These are phyloP conservation scores for Ustilago xerochloae DNA, from an alignment of 1,284 basidiomycete species.

Conservation along the genomic window DNA sequence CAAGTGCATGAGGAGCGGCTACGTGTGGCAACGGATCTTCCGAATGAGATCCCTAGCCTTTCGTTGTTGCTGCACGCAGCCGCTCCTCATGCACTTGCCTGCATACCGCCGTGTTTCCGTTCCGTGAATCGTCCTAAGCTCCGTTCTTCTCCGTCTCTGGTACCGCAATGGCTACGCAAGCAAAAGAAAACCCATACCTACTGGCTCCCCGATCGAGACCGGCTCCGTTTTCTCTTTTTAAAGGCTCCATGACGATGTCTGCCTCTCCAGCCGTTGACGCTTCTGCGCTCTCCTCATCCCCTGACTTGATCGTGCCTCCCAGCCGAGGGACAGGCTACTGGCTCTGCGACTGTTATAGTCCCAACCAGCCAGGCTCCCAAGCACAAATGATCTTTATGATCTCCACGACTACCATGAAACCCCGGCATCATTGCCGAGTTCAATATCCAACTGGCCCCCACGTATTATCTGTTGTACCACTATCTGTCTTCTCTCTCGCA, in stretches of 20 bases:
- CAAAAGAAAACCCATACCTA: slow-evolving; percentile 51
- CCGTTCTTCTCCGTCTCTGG: slow-evolving; percentile 18
- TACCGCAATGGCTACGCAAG: slow-evolving; percentile 34
- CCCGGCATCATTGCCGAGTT: too few species aligned
- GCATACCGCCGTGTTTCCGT: slow-evolving; percentile 18
- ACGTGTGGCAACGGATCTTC: slow-evolving; percentile 46
- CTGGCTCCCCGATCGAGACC: slow-evolving; percentile 44
- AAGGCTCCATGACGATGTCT: slow-evolving; percentile 24
- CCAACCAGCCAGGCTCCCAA: background rate
- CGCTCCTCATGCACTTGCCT: slow-evolving; percentile 45
- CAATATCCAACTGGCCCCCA: background rate
- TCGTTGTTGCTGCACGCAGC: slow-evolving; percentile 50
- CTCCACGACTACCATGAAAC: background rate
- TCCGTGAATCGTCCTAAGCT: slow-evolving; percentile 18
- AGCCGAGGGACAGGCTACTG: slow-evolving; percentile 29
- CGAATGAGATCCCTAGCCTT: slow-evolving; percentile 4
- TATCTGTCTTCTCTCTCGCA: slow-evolving; percentile 3
- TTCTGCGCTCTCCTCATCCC: slow-evolving; percentile 31
- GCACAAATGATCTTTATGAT: slow-evolving; percentile 15
- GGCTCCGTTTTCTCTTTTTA: slow-evolving; percentile 46
- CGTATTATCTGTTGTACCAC: slow-evolving; percentile 22
- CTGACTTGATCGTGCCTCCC: slow-evolving; percentile 25
- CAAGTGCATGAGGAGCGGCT: slow-evolving; percentile 52
- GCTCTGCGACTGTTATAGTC: slow-evolving; percentile 32
- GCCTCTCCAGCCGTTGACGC: slow-evolving; percentile 46